A percentile compares a stretch with the other conserved stretches of the same genome.
phyloP scores from a whole-genome alignment of 2,329 filamentous ascomycete species.

The Iodosphaeria phyllophila region DNA sequence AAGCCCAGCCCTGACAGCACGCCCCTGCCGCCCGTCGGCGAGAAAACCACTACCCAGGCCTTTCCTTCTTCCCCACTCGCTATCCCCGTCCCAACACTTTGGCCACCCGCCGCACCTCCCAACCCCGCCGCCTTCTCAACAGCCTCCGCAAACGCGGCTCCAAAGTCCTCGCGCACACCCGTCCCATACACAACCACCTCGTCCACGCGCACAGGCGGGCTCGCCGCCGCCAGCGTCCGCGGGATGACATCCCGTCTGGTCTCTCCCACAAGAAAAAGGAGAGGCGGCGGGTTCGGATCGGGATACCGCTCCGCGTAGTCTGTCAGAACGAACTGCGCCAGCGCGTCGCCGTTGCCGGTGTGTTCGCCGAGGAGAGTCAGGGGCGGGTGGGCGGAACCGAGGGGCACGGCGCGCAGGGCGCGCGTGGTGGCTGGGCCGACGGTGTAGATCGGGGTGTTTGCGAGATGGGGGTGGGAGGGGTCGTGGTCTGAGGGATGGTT shows the following conservation, averaged over 20 bases:
- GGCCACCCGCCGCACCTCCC: no score
- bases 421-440: slow-evolving; percentile 68
- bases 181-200: slow-evolving; percentile 82
- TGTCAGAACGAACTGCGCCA: slow-evolving; percentile 60
- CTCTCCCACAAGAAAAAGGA: slow-evolving; percentile 83
- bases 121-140: no score
- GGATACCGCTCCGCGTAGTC: slow-evolving; percentile 47
- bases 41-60: slow-evolving; percentile 68
- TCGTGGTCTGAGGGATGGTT: no score
- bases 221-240: slow-evolving; percentile 43
- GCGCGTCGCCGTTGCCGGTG: slow-evolving; percentile 66
- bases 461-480: slow-evolving; percentile 32
- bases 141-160: slow-evolving; percentile 27
- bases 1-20: slow-evolving; percentile 35
- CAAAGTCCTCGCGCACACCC: slow-evolving; percentile 59
- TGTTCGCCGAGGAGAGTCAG: slow-evolving; percentile 58
- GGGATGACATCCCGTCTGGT: slow-evolving; percentile 82
- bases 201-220: slow-evolving; percentile 38
- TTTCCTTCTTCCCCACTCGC: no score
- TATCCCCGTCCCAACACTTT: no score
- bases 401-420: slow-evolving; percentile 44
- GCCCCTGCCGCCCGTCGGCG: slow-evolving; percentile 43
- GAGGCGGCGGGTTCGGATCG: slow-evolving; percentile 30
- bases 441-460: slow-evolving; percentile 48
- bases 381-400: slow-evolving; percentile 24